Percentiles rank a stretch among this genome's conserved stretches.
phyloP scores from a whole-genome alignment of 306 rosid genomes.

The Quercus bicolor region DNA sequence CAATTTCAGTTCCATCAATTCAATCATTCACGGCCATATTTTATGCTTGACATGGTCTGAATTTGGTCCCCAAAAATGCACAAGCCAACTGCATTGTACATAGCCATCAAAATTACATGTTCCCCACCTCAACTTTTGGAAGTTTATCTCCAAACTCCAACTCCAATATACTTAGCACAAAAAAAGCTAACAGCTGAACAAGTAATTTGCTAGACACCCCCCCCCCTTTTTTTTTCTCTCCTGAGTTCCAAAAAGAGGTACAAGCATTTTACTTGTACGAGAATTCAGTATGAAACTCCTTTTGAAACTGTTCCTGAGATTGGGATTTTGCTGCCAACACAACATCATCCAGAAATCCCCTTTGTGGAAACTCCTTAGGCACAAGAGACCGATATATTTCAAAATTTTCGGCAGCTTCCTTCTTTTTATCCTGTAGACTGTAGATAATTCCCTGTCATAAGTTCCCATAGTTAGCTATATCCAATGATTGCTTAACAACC shows the following conservation, averaged over 20 bases:
- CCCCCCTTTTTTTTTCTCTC: too few species aligned
- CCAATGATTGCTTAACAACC: not conserved
- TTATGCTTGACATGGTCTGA: too few species aligned
- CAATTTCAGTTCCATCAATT: not conserved
- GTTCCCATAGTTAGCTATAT: not conserved
- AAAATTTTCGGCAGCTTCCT: constrained; percentile 79
- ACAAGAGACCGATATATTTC: constrained; percentile 67
- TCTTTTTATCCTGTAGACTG: constrained; percentile 64
- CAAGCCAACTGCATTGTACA: not conserved
- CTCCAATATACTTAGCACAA: not conserved
- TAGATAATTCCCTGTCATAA: constrained; percentile 78
- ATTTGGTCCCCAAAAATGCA: not conserved
- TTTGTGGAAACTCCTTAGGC: constrained; percentile 86
- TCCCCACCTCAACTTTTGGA: too few species aligned
- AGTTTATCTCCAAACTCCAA: not conserved
- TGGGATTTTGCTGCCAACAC: constrained; percentile 61
- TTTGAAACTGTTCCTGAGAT: constrained; percentile 53
- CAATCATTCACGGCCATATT: not conserved
- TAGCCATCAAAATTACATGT: not conserved
- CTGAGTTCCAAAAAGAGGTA: not conserved
- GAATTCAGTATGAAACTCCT: constrained; percentile 48
- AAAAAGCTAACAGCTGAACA: not conserved
- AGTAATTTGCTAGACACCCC: not conserved
- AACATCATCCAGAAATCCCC: constrained; percentile 79
- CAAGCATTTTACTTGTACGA: constrained; percentile 33